Conservation (phyloP, 768 basidiomycete genomes). For the Collybiopsis luxurians region DNA sequence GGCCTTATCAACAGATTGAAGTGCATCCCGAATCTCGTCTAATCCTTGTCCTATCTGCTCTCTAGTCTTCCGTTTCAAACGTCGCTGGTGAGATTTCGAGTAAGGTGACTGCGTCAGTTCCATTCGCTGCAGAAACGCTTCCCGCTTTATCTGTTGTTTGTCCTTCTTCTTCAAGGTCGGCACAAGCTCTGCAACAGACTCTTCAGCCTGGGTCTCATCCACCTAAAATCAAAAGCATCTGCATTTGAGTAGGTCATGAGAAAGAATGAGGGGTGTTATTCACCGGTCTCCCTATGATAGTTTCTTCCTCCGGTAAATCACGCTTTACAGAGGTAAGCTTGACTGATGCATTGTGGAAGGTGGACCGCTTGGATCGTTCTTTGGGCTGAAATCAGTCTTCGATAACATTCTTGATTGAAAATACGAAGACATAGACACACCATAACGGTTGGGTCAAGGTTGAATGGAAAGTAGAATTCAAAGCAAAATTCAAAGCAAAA, state of each 20-base stretch:
- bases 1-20: constrained; percentile 45
- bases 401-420: neutral
- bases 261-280: constrained; percentile 37
- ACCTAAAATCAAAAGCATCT: neutral
- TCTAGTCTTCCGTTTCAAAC: constrained; percentile 66
- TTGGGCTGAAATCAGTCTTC: constrained; percentile 23
- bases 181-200: constrained; percentile 16
- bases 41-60: constrained; percentile 55
- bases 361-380: constrained; percentile 40
- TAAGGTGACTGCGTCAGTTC: constrained; percentile 50
- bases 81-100: constrained; percentile 71
- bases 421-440: too few relatives aligned
- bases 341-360: constrained; percentile 51
- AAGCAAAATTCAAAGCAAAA: too few relatives aligned
- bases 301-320: constrained; percentile 47
- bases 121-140: constrained; percentile 67
- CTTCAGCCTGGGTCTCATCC: neutral
- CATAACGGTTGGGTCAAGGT: too few relatives aligned
- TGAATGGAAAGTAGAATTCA: too few relatives aligned
- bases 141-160: constrained; percentile 62
- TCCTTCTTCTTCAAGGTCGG: constrained; percentile 55
- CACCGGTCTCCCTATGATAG: constrained; percentile 45
- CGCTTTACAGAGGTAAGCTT: constrained; percentile 38
- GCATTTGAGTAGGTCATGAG: constrained; percentile 41
- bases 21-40: constrained; percentile 49